phyloP scores from a whole-genome alignment of 306 rosid genomes.

The Acacia acuminata region DNA sequence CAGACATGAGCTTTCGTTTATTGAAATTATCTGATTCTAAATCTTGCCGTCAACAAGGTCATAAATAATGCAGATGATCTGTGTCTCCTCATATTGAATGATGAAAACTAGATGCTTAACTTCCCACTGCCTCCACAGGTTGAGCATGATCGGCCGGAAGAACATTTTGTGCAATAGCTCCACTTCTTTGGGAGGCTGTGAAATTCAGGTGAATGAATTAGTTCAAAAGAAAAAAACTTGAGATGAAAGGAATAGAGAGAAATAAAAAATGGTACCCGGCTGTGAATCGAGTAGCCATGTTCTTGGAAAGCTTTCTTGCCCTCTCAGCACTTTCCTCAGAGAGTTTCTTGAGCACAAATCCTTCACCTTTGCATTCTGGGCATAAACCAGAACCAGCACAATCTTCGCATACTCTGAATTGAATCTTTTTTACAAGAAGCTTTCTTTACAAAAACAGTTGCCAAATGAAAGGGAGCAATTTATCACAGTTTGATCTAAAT shows the following conservation, averaged over 20 bases:
- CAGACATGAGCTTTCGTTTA: constrained; percentile 23
- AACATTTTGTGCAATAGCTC: constrained; percentile 95
- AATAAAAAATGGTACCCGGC: constrained; percentile 53
- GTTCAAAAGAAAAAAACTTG: neutral
- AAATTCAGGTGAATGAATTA: constrained; percentile 23
- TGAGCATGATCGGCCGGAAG: constrained; percentile 75
- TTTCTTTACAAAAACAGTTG: constrained; percentile 29
- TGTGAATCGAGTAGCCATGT: constrained; percentile 87
- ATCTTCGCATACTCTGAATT: constrained; percentile 58
- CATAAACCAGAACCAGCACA: constrained; percentile 93
- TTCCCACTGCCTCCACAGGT: constrained; percentile 85
- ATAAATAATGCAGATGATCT: constrained; percentile 3
- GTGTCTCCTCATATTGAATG: constrained; percentile 1
- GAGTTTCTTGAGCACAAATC: constrained; percentile 78
- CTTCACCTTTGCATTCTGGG: constrained; percentile 94
- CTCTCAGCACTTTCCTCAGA: constrained; percentile 74
- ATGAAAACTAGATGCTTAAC: constrained; percentile 50
- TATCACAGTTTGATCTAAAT: neutral
- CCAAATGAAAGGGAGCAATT: constrained; percentile 22
- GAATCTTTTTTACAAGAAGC: constrained; percentile 49
- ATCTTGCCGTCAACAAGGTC: constrained; percentile 27
- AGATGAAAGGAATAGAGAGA: constrained; percentile 11
- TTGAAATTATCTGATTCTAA: constrained; percentile 25
- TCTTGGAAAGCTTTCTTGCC: constrained; percentile 70
- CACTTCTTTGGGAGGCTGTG: constrained; percentile 94